Base-by-base conservation (phyloP, 2,329 filamentous ascomycete genomes). In the Cytospora chrysosperma region DNA sequence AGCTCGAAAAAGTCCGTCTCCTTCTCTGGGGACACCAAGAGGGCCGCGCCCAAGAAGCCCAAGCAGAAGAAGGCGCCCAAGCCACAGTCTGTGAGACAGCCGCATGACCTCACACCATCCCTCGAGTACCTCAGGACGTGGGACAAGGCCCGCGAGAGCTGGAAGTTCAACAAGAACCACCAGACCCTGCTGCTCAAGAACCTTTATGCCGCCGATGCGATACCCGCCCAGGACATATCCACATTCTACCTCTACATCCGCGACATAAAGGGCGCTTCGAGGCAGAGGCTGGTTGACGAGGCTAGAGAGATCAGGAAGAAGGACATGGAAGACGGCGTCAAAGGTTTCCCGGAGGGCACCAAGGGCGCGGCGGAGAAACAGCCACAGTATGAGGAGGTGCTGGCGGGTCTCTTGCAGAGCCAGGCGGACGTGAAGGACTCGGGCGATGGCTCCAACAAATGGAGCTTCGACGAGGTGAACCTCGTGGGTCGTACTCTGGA, bases 111-210 rank as follows among this genome's bases (percentile, higher is more conserved):
- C 61, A 82, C 85, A 54, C 84, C 88, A 17, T 88, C 92, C 63
- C 81, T 96, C 19, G 82, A 85, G 59, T 97, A 97, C 74, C 84
- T 97, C 52, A 82, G 82, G 54, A 86, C 88, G 72, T 97, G 93
- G 82, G 82, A 91, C 76, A 83, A 83, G 61, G 83, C 87, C 65
- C 87, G 87, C 63, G 79, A 83, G 12, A 81, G 81, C 69, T 98
- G 94, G 94, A 97, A 97, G 76, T 98, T 97, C 81, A 96, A 96
- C 80, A 97, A 97, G 79, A 93, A 92, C 70, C 87, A 92, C 72
- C 93, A 97, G 76, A 91, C 88, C 60, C 86, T 91, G 69, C 81
- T 97, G 15, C 85, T 97, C 72, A 94, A 95, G 75, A 88, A 96
- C 78, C 78, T 90, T 53, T 91, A 96, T 73, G 87, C 91, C 69